Conservation (phyloP, 768 basidiomycete genomes). For the Auriscalpium microsporum region DNA sequence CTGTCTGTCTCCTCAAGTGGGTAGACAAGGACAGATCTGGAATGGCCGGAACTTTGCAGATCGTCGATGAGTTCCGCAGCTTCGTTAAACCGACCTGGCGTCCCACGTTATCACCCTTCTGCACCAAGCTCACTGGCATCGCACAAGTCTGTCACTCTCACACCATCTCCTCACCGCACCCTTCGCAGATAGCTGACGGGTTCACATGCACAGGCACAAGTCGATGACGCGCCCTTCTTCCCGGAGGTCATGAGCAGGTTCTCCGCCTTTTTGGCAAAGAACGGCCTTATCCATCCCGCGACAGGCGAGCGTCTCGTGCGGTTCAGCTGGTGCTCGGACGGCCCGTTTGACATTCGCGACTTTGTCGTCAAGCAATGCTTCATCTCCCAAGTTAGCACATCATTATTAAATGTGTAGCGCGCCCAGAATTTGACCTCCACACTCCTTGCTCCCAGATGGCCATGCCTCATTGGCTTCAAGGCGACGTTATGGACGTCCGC, state of each 20-base stretch:
- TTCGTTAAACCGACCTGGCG: slow-evolving; percentile 87
- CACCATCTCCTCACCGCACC: not conserved
- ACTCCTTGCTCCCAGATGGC: slow-evolving; percentile 34
- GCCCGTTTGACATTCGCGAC: slow-evolving; percentile 76
- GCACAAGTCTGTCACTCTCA: slow-evolving; percentile 59
- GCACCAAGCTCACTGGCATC: slow-evolving; percentile 83
- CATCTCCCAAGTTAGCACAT: slow-evolving; percentile 57
- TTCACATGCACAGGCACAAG: slow-evolving; percentile 53
- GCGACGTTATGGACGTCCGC: slow-evolving; percentile 71
- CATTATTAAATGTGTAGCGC: not conserved
- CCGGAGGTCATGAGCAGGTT: slow-evolving; percentile 56
- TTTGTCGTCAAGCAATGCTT: slow-evolving; percentile 88
- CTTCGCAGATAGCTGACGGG: not conserved
- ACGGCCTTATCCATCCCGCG: slow-evolving; percentile 57
- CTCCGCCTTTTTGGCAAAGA: slow-evolving; percentile 56
- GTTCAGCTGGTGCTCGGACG: slow-evolving; percentile 80
- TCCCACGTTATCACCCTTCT: slow-evolving; percentile 75
- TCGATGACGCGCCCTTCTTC: slow-evolving; percentile 73
- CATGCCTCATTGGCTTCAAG: slow-evolving; percentile 67
- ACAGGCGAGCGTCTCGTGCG: slow-evolving; percentile 49
- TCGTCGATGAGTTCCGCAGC: slow-evolving; percentile 76
- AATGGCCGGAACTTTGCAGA: slow-evolving; percentile 48
- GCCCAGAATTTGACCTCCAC: slow-evolving; percentile 2
- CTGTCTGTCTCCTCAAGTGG: slow-evolving; percentile 86
- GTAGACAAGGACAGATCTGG: slow-evolving; percentile 46